phyloP scores from a whole-genome alignment of 2,329 filamentous ascomycete species.

The Leptographium wingfieldii region DNA sequence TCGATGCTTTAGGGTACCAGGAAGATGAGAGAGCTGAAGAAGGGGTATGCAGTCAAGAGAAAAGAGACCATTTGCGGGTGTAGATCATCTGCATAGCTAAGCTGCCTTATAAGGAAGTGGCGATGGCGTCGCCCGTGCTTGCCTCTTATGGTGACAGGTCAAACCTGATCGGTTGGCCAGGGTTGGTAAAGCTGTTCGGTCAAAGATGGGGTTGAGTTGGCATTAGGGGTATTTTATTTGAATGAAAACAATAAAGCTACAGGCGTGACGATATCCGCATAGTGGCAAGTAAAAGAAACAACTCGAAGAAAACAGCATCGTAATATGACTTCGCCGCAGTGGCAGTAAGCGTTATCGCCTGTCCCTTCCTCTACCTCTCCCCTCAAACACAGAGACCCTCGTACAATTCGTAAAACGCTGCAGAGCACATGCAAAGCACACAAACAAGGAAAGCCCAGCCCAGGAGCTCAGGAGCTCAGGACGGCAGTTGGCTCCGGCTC shows the following conservation, averaged over 20 bases:
- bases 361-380: not conserved
- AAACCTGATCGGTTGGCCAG: not conserved
- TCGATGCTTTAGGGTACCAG: not conserved
- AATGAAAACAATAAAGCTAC: not conserved
- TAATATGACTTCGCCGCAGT: too few relatives aligned
- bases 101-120: not conserved
- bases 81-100: not conserved
- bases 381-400: not conserved
- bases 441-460: not conserved
- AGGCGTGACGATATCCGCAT: too few relatives aligned
- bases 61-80: not conserved
- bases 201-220: not conserved
- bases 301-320: too few relatives aligned
- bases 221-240: not conserved
- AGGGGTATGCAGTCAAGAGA: not conserved
- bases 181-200: not conserved
- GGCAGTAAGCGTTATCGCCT: not conserved
- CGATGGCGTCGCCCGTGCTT: not conserved
- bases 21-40: not conserved
- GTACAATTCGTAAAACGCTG: not conserved
- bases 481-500: conserved; percentile 9
- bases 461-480: not conserved
- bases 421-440: not conserved
- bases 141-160: not conserved
- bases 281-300: too few relatives aligned